These are phyloP conservation scores for Colletotrichum tropicale DNA, from an alignment of 2,329 filamentous ascomycete species.

Conservation along the genomic window DNA sequence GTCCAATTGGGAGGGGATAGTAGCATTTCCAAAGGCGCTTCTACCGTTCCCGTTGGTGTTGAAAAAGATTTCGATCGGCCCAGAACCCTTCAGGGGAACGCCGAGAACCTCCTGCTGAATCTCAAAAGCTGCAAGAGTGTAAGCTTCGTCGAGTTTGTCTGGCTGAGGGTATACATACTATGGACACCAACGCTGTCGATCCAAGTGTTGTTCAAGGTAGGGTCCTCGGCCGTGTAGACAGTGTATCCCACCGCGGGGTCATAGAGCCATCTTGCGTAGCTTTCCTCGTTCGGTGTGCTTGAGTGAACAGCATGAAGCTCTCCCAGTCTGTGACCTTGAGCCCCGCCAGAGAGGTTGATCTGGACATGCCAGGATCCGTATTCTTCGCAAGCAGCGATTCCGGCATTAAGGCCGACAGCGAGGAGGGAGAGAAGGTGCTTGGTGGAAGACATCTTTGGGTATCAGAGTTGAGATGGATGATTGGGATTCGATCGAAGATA, in stretches of 20 bases:
- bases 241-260: not conserved
- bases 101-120: not conserved
- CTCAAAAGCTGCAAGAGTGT: not conserved
- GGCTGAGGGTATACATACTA: not conserved
- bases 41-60: not conserved
- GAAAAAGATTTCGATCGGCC: not conserved
- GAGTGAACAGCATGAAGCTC: not conserved
- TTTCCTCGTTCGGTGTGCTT: not conserved
- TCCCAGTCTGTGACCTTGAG: not conserved
- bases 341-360: not conserved
- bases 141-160: not conserved
- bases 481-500: not conserved
- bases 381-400: not conserved
- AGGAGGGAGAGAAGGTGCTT: not conserved
- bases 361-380: not conserved
- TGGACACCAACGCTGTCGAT: not conserved
- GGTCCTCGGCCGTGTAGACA: not conserved
- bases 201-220: not conserved
- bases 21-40: not conserved
- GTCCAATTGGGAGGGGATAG: not conserved
- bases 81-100: not conserved
- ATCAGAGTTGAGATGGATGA: not conserved
- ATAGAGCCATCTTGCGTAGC: not conserved
- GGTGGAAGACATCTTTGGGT: not conserved
- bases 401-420: not conserved